These are phyloP conservation scores for Trichoderma koningii DNA, from an alignment of 2,329 filamentous ascomycete genomes.

Conservation along the genomic window DNA sequence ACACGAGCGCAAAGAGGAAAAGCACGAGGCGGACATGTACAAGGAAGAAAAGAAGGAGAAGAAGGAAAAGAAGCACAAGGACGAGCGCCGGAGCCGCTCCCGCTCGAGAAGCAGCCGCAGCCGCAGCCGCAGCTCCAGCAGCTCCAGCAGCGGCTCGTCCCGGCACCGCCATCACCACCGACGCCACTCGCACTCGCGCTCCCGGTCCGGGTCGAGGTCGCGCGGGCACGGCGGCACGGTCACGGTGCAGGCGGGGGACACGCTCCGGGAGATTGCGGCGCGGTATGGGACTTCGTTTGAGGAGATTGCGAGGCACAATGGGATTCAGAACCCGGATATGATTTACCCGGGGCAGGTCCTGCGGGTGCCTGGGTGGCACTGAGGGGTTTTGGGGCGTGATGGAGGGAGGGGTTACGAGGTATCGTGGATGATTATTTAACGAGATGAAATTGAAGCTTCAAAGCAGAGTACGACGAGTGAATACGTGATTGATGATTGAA, in stretches of 20 bases:
- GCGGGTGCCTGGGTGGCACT: conserved; percentile 36
- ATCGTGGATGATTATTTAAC: no score
- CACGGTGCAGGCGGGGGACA: conserved; percentile 47
- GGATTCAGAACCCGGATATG: conserved; percentile 45
- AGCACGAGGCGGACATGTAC: conserved; percentile 38
- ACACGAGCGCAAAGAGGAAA: conserved; percentile 45
- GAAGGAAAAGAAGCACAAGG: conserved; percentile 18
- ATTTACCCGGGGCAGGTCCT: conserved; percentile 48
- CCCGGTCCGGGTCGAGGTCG: conserved; percentile 30
- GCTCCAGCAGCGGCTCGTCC: background rate
- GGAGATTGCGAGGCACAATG: conserved; percentile 45
- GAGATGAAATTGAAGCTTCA: no score
- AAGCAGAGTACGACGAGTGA: no score
- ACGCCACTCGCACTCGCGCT: conserved; percentile 23
- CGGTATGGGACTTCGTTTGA: conserved; percentile 41
- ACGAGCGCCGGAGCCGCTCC: conserved; percentile 28
- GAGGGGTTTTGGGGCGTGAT: background rate
- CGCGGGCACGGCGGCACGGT: conserved; percentile 30
- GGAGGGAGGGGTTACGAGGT: background rate
- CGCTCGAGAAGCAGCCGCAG: conserved; percentile 25
- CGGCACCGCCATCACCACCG: background rate
- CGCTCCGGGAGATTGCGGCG: conserved; percentile 43
- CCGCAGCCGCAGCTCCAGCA: conserved; percentile 20
- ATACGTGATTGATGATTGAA: background rate
- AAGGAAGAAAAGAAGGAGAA: conserved; percentile 31